Base-by-base conservation (phyloP, 164 flowering plant genomes). In the Tetrastigma voinierianum region DNA sequence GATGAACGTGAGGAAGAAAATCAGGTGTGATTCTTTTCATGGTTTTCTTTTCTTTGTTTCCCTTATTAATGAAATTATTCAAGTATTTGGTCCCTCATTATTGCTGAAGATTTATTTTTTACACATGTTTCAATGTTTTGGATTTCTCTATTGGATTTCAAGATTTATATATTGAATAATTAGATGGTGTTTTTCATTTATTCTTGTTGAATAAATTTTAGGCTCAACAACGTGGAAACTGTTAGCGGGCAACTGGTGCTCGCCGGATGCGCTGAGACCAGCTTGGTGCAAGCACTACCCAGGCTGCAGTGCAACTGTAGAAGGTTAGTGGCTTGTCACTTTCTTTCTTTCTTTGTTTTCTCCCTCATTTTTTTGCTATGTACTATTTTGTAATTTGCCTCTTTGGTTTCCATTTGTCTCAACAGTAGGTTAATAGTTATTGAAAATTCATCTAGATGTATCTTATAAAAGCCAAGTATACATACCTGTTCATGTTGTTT, bases 251-350 rank as follows among this genome's bases (percentile, higher is more conserved):
- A 0, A 60, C 84, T 74, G 89, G 81, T 65, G 67, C 80, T 51
- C 87, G 93, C 20, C 76, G 98, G 40, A 95, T 95, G 97, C 88
- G 98, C n/a, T 62, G 97, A 68, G 97, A 74, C 84, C 91, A 5
- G 83, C 90, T 68, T 61, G 87, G 74, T 64, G 94, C 96, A 51
- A 89, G 96, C 77, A 70, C 97, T 14, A 87, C 97, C 7, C 62
- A 89, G 8, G 83, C 86, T 17, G 73, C 78, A 3, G 73, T 81
- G 72, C 72, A 32, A 43, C 72, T 47, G 66, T 53, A 14, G 90
- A 89, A 87, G 96, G 96, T 91, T 53, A 62, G 65, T 59, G 14
- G 2, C 13, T 18, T 9, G 51, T 63, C 6, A 13, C 9, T 53
- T 19, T 59, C 19, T 5, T 23, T 45, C n/a, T 55, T 18, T 48